Evolutionary conservation across 2,329 filamentous ascomycete genomes (phyloP).

Genomic region (Talaromyces rugulosus): DNA sequence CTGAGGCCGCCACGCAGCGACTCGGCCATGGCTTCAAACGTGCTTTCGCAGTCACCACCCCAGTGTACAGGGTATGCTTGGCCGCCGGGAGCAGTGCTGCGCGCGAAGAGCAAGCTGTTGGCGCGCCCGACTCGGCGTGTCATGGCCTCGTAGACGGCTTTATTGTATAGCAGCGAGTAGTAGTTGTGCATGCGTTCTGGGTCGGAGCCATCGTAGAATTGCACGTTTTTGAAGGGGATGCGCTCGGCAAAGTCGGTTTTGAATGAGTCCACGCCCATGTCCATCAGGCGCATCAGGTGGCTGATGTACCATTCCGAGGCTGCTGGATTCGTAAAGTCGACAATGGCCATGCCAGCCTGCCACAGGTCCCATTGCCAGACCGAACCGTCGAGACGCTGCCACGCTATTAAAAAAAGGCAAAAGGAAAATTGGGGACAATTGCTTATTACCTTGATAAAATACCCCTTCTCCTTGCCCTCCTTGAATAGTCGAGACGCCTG

Average conservation of each 20-base stretch:
- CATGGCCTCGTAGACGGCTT: conserved; percentile 63
- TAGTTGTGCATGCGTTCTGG: conserved; percentile 70
- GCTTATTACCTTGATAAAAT: conserved; percentile 54
- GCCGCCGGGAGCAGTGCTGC: conserved; percentile 62
- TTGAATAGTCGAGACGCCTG: conserved; percentile 65
- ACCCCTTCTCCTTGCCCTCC: conserved; percentile 59
- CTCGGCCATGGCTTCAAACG: conserved; percentile 69
- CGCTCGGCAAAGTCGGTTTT: conserved; percentile 75
- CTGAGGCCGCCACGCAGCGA: conserved; percentile 63
- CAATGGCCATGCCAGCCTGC: conserved; percentile 71
- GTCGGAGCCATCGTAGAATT: conserved; percentile 60
- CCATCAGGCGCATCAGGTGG: conserved; percentile 61
- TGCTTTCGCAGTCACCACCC: conserved; percentile 73
- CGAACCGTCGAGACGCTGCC: conserved; percentile 58
- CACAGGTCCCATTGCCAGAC: conserved; percentile 74
- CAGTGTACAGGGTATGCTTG: conserved; percentile 68
- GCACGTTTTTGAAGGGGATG: conserved; percentile 61
- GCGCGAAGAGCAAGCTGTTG: conserved; percentile 63
- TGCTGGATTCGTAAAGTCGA: conserved; percentile 70
- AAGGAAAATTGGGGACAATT: neutral
- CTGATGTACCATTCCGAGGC: conserved; percentile 62
- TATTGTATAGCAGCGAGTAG: conserved; percentile 71
- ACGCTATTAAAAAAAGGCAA: neutral
- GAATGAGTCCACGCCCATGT: conserved; percentile 66
- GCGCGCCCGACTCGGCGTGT: conserved; percentile 49